Base-by-base conservation (phyloP, 805 yeast species). In the Hanseniaspora nectarophila region DNA sequence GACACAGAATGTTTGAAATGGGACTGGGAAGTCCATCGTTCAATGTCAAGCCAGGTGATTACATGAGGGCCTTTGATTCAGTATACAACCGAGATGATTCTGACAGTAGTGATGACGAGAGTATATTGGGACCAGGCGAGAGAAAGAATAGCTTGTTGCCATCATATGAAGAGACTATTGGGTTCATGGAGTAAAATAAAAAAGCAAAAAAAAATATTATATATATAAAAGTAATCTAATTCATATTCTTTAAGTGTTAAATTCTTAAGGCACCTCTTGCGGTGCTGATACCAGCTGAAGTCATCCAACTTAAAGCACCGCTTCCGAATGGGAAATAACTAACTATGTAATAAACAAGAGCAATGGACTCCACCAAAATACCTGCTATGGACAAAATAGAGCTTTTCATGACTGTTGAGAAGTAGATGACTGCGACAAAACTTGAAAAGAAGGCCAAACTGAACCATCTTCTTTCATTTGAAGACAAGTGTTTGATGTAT, bases 311-410 rank as follows among this genome's bases (percentile, higher is more conserved):
- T 45, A 81, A 60, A 2, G 94, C 83, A 55, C 84, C 82, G 1
- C 90, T 85, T 12, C 98, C 98, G 69, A 89, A 84, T 13, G 98
- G 98, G 74, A 92, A 90, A 66, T 92, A 92, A 60, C 95, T 85
- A 39, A 90, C 73, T 0, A 92, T 81, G 65, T 92, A 92, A 72
- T 89, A 89, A 5, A 87, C 60, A n/a, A 92, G 88, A 1, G 96
- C 90, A 53, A 92, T 66, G 8, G 89, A 70, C 65, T 92, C 97
- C 10, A 85, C 66, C 2, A 83, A 66, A 40, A 92, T 83, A 31
- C 87, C 79, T 12, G 87, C 62, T 10, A 92, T 67, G 0, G 97
- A 87, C 48, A 88, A 68, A 6, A 92, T 61, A 0, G 95, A 80
- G 51, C 84, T 79, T 59, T 80, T 82, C 59, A 63, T 53, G 28